These are phyloP conservation scores for Lactarius hengduanensis DNA, from an alignment of 768 basidiomycete genomes.

Conservation along the genomic window DNA sequence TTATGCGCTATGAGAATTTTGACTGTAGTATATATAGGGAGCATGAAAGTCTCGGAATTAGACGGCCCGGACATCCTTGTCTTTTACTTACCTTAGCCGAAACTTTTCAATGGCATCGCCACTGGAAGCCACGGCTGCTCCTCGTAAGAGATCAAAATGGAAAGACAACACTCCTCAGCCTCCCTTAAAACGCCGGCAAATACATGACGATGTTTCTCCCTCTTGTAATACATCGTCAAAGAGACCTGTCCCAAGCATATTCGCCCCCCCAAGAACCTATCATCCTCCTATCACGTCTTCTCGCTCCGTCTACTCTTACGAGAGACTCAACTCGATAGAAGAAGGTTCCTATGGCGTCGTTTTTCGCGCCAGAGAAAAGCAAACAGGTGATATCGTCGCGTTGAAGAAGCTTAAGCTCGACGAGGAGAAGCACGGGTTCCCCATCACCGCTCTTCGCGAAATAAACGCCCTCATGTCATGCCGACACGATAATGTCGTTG, in stretches of 20 bases:
- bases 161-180: constrained; percentile 40
- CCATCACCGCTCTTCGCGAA: constrained; percentile 94
- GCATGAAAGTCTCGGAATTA: no score
- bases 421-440: constrained; percentile 98
- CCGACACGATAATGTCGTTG: constrained; percentile 93
- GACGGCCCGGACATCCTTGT: no score
- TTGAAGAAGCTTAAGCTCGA: constrained; percentile 98
- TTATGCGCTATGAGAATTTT: no score
- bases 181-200: constrained; percentile 55
- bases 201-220: constrained; percentile 36
- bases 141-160: constrained; percentile 80
- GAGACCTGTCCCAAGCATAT: constrained; percentile 45
- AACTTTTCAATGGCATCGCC: background rate
- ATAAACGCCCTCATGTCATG: constrained; percentile 96
- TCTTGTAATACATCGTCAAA: constrained; percentile 29
- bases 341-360: constrained; percentile 98
- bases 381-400: constrained; percentile 94
- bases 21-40: no score
- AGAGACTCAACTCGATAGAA: constrained; percentile 95
- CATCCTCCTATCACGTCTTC: constrained; percentile 85
- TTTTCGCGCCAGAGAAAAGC: constrained; percentile 92
- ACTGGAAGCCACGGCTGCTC: constrained; percentile 38
- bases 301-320: constrained; percentile 92
- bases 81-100: no score
- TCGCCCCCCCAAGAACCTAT: constrained; percentile 69